Evolutionary conservation across 1,139 yeast genomes (phyloP).

Genomic region (Blastobotrys petasosporus): DNA sequence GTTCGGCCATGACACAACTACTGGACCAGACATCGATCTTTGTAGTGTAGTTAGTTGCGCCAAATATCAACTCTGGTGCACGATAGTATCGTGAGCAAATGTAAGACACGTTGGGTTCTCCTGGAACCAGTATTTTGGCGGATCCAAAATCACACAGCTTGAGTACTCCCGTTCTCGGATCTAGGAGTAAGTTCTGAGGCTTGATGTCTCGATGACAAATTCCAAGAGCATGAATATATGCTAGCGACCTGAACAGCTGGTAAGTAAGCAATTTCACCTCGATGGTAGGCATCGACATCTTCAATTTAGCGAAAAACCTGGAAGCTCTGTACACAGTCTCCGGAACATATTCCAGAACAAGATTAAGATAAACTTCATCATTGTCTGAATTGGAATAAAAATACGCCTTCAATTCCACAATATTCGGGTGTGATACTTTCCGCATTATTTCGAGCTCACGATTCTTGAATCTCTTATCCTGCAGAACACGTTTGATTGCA

Average conservation of each 20-base stretch:
- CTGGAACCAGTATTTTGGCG: constrained; percentile 85
- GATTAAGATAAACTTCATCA: constrained; percentile 77
- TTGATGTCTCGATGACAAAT: constrained; percentile 97
- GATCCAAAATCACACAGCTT: constrained; percentile 97
- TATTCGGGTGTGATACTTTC: constrained; percentile 74
- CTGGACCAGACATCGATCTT: constrained; percentile 92
- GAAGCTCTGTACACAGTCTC: constrained; percentile 90
- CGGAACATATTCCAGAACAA: constrained; percentile 87
- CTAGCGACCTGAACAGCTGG: constrained; percentile 85
- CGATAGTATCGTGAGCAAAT: constrained; percentile 95
- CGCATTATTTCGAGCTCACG: constrained; percentile 97
- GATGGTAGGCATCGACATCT: constrained; percentile 74
- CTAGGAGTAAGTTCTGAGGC: constrained; percentile 88
- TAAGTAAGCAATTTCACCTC: constrained; percentile 88
- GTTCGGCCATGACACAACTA: constrained; percentile 96
- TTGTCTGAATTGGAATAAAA: constrained; percentile 75
- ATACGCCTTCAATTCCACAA: constrained; percentile 82
- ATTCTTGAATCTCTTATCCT: constrained; percentile 92
- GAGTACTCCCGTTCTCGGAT: constrained; percentile 75
- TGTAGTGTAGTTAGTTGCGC: constrained; percentile 90
- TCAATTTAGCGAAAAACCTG: constrained; percentile 72
- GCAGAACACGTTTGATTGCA: constrained; percentile 91
- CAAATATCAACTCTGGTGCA: constrained; percentile 89
- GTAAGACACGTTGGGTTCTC: constrained; percentile 91
- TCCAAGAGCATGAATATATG: constrained; percentile 83